These are phyloP conservation scores for Phytopythium boreale DNA, from an alignment of 352 stramenopile species.

Conservation along the genomic window DNA sequence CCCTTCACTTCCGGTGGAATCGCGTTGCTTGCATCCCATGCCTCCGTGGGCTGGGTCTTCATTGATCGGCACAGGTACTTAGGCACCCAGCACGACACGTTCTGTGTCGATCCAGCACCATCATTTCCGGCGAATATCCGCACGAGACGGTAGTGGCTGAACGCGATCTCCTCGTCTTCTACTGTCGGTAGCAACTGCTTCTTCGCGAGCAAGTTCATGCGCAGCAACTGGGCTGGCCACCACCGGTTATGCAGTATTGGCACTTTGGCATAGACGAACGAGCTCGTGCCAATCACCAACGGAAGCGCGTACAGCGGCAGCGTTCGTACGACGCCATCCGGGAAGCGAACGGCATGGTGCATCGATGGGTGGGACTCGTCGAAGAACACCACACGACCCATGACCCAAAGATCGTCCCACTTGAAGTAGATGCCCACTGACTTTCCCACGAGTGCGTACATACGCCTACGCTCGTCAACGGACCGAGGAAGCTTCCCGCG, in stretches of 20 bases:
- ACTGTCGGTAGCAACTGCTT: constrained; percentile 33
- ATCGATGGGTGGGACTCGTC: constrained; percentile 43
- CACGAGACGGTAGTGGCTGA: constrained; percentile 50
- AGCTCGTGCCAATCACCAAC: constrained; percentile 58
- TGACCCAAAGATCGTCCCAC: constrained; percentile 80
- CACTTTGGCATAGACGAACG: constrained; percentile 69
- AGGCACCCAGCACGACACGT: constrained; percentile 72
- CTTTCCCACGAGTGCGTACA: constrained; percentile 66
- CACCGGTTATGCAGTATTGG: constrained; percentile 57
- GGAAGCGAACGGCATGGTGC: constrained; percentile 62
- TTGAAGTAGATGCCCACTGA: constrained; percentile 63
- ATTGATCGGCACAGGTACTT: constrained; percentile 69
- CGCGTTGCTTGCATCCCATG: background rate
- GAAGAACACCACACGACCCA: constrained; percentile 65
- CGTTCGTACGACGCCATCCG: constrained; percentile 55
- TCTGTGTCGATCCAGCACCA: constrained; percentile 27
- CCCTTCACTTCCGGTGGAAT: background rate
- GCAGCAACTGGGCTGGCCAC: constrained; percentile 74
- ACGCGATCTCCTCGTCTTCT: constrained; percentile 34
- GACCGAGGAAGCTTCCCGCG: constrained; percentile 49
- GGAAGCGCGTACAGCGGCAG: constrained; percentile 74
- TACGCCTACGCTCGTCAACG: constrained; percentile 35
- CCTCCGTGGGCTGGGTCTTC: background rate
- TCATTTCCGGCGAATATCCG: constrained; percentile 44
- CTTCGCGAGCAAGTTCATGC: constrained; percentile 57